Evolutionary conservation across 805 yeast genomes (phyloP).

Genomic region (Suhomyces canberraensis): DNA sequence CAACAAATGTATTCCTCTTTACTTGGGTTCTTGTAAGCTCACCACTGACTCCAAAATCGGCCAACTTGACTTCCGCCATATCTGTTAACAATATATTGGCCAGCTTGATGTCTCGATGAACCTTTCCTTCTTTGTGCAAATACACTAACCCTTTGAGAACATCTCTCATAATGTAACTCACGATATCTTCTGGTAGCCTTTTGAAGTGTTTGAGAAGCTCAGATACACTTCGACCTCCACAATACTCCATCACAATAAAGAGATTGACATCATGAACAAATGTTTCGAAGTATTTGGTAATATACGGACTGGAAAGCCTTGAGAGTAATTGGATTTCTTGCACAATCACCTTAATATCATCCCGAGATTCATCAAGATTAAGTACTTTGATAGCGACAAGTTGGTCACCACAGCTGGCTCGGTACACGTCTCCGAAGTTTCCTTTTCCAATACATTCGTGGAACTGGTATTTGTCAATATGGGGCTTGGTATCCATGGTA

Average conservation of each 20-base stretch:
- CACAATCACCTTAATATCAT: conserved; percentile 65
- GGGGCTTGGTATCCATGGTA: too few species aligned
- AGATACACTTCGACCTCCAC: conserved; percentile 91
- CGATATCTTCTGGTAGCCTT: conserved; percentile 54
- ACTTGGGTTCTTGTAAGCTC: conserved; percentile 58
- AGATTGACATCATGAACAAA: conserved; percentile 61
- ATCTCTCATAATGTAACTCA: conserved; percentile 59
- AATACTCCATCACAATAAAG: conserved; percentile 93
- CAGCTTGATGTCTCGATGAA: conserved; percentile 88
- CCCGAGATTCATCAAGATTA: conserved; percentile 74
- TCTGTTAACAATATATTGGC: conserved; percentile 80
- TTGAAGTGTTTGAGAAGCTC: conserved; percentile 62
- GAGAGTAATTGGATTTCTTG: conserved; percentile 79
- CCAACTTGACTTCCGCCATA: conserved; percentile 70
- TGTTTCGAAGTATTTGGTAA: conserved; percentile 63
- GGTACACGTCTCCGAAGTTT: conserved; percentile 83
- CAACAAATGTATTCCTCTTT: conserved; percentile 76
- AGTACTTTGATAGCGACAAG: conserved; percentile 85
- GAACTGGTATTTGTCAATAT: conserved; percentile 16
- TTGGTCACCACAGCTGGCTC: conserved; percentile 38
- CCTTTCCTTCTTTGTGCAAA: conserved; percentile 68
- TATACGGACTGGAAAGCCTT: conserved; percentile 58
- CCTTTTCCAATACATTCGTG: conserved; percentile 74
- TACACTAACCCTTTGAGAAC: conserved; percentile 71
- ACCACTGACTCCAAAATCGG: conserved; percentile 92